phyloP scores from a whole-genome alignment of 106 monocot species.

The Vanilla planifolia region DNA sequence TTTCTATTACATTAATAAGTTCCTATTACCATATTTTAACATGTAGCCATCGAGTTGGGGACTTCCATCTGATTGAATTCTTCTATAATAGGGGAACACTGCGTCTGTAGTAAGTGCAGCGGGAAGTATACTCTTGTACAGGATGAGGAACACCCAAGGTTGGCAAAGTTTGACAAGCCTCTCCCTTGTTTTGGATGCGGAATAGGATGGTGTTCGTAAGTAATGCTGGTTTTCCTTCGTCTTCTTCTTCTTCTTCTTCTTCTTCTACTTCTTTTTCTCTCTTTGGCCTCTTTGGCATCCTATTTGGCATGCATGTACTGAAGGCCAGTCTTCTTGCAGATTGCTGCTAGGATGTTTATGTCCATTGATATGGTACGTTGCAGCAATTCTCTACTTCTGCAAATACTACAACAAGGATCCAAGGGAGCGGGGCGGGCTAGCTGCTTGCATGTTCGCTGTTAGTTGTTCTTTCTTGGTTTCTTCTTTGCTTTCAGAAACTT shows the following conservation, averaged over 20 bases:
- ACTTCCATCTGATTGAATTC: neutral
- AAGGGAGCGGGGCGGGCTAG: conserved; percentile 23
- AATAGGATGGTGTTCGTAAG: conserved; percentile 30
- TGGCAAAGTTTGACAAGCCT: conserved; percentile 18
- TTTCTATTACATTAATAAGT: too few species aligned
- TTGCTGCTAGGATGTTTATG: conserved; percentile 20
- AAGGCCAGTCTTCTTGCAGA: conserved; percentile 3
- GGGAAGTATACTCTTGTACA: conserved; percentile 18
- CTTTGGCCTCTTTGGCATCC: too few species aligned
- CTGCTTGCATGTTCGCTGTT: conserved; percentile 14
- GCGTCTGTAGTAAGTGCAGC: conserved; percentile 19
- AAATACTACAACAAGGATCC: conserved; percentile 24
- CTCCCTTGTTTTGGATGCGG: conserved; percentile 25
- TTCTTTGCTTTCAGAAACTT: neutral
- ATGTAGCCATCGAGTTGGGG: too few species aligned
- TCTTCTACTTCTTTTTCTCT: too few species aligned
- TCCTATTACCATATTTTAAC: too few species aligned
- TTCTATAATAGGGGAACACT: conserved; percentile 9
- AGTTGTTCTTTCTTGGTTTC: neutral
- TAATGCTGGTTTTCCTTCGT: neutral
- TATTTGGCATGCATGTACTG: neutral
- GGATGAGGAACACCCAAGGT: conserved; percentile 26
- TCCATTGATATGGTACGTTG: conserved; percentile 18
- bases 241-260: neutral
- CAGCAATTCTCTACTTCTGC: conserved; percentile 13